These are phyloP conservation scores for Nakataea oryzae DNA, from an alignment of 2,329 filamentous ascomycete genomes.

Conservation along the genomic window DNA sequence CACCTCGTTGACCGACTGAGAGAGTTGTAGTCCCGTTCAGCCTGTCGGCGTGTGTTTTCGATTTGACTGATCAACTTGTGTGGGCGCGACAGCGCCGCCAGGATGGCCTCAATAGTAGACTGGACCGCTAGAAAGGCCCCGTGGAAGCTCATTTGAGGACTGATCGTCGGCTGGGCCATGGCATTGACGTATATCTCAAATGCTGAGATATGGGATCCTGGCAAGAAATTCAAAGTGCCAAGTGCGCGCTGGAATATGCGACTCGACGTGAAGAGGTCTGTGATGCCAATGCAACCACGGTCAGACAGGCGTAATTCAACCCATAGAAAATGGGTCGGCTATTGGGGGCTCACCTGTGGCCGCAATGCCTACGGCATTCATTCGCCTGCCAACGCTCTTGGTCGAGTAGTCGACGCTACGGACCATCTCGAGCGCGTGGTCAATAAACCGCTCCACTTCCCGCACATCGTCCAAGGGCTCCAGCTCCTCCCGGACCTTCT, in stretches of 20 bases:
- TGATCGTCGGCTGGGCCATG: slow-evolving; percentile 57
- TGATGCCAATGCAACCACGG: not conserved
- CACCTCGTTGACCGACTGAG: slow-evolving; percentile 66
- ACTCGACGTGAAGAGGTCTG: not conserved
- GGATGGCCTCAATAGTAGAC: slow-evolving; percentile 71
- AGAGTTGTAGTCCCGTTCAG: slow-evolving; percentile 68
- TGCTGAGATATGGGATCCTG: slow-evolving; percentile 55
- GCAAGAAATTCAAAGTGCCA: slow-evolving; percentile 54
- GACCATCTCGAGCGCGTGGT: slow-evolving; percentile 83
- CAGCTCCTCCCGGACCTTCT: slow-evolving; percentile 83
- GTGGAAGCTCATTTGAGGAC: slow-evolving; percentile 64
- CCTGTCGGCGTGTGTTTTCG: slow-evolving; percentile 58
- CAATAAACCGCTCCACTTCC: slow-evolving; percentile 88
- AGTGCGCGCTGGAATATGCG: slow-evolving; percentile 25
- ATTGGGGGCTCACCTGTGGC: slow-evolving; percentile 45
- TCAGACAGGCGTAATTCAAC: slow-evolving; percentile 27
- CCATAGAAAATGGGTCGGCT: slow-evolving; percentile 45
- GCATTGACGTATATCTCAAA: slow-evolving; percentile 62
- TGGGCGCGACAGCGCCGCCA: slow-evolving; percentile 69
- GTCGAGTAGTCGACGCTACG: slow-evolving; percentile 75
- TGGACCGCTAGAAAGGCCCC: slow-evolving; percentile 70
- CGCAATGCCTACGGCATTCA: slow-evolving; percentile 61
- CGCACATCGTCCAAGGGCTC: slow-evolving; percentile 72
- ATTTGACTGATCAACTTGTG: slow-evolving; percentile 70
- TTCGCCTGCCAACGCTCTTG: slow-evolving; percentile 69